Evolutionary conservation across 441 rosid genomes (phyloP).

Genomic region (Adansonia rubrostipa): DNA sequence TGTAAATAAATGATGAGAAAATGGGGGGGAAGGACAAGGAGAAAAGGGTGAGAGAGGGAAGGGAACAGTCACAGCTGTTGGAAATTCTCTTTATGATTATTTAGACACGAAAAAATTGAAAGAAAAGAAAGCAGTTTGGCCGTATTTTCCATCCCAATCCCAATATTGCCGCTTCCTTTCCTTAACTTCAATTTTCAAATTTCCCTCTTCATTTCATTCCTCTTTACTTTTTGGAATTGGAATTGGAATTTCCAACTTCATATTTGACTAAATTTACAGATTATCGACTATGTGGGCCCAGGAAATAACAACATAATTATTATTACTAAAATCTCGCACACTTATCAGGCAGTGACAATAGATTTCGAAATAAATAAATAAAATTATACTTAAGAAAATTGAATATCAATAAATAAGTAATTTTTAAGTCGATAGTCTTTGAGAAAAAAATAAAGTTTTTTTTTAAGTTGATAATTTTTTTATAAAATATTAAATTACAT

Average conservation of each 20-base stretch:
- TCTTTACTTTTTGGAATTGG: not conserved
- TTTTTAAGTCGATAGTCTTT: too few species aligned
- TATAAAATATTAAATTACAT: too few species aligned
- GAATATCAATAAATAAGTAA: too few species aligned
- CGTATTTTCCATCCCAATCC: not conserved
- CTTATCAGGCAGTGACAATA: too few species aligned
- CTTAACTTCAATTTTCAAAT: constrained; percentile 24
- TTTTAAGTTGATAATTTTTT: too few species aligned
- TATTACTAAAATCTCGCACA: too few species aligned
- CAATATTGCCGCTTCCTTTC: not conserved
- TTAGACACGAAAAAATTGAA: not conserved
- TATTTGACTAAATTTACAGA: not conserved
- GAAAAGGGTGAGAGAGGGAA: constrained; percentile 35
- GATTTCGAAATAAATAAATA: too few species aligned
- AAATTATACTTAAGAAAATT: too few species aligned
- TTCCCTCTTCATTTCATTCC: not conserved
- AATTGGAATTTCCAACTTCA: not conserved
- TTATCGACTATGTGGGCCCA: not conserved
- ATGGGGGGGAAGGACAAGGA: constrained; percentile 23
- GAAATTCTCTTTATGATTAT: not conserved
- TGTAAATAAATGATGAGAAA: not conserved
- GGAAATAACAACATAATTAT: too few species aligned
- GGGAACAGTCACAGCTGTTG: too few species aligned
- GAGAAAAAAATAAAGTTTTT: too few species aligned
- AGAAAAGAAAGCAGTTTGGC: not conserved